Evolutionary conservation across 306 rosid genomes (phyloP), one percentile per base, ranked within the genome.

Genomic region (Crotalaria pallida): DNA sequence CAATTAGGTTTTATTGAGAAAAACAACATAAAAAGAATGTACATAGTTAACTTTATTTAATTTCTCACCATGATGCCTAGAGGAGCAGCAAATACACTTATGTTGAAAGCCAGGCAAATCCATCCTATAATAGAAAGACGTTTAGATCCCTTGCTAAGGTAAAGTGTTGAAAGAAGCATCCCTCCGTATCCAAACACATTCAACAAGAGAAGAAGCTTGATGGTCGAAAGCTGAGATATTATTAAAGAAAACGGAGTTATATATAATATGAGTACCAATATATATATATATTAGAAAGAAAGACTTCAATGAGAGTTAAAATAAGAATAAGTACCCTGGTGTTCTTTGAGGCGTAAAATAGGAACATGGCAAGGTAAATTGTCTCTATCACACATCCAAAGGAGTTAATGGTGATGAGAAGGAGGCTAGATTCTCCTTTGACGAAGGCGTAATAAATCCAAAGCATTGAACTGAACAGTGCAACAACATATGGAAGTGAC

Each of bases 391-490:
- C 74, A 65, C 87, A 71, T 15, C 99, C 99, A 59, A 84, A 76
- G 8, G 89, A 77, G 82, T 95, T 95, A 80, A 95, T 86, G 58
- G 97, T 87, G 71, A 91, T 79, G 71, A 95, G 89, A 71, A 91
- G 80, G 3, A 91, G 78, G 55, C 58, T 79, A 7, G 89, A 74
- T 13, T 82, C 79, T 5, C 62, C 62, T 68, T 91, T 87, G n/a
- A 87, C 81, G 12, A 84, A 58, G 1, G 92, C 99, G 1, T 95
- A 95, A 81, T 91, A 95, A 3, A 95, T 84, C 96, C 95, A 89
- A 6, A 91, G 77, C 96, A 86, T 89, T 7, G 83, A 89, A 43
- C 99, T 95, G 34, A 95, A 78, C 1, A 95, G 79, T 55, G 85
- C 92, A 16, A 89, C 84, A 48, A 87, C 86, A 59, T 95, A 95